Conservation (phyloP, 495 filamentous ascomycete species). For the Trichoderma virens region DNA sequence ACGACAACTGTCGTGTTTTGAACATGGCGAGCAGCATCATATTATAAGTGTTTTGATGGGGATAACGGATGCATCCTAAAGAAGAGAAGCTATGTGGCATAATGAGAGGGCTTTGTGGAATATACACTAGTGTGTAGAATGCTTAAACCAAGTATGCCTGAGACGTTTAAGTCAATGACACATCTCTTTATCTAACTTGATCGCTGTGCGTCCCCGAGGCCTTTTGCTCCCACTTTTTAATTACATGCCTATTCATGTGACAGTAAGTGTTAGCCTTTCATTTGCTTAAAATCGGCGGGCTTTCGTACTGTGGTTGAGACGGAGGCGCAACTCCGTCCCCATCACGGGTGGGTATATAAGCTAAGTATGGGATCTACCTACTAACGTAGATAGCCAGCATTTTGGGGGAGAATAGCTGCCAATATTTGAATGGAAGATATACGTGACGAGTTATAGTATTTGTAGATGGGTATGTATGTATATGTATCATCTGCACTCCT, state of each 20-base stretch:
- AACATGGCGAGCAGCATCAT: neutral
- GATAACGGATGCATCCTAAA: neutral
- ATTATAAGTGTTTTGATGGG: neutral
- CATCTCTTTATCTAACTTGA: neutral
- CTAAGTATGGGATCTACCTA: neutral
- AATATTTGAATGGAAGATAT: too few species aligned
- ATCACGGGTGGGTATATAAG: neutral
- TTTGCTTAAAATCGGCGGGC: neutral
- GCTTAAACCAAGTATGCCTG: neutral
- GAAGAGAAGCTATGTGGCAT: neutral
- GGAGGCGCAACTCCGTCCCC: conserved; percentile 5
- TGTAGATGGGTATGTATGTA: too few species aligned
- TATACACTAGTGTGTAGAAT: neutral
- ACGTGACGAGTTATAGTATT: too few species aligned
- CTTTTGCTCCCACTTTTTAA: neutral
- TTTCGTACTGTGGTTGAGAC: neutral
- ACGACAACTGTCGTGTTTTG: neutral
- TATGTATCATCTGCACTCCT: too few species aligned
- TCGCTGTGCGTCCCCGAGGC: neutral
- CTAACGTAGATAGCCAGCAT: too few species aligned
- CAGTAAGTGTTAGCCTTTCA: neutral
- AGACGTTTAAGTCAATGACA: neutral
- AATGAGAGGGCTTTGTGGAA: neutral
- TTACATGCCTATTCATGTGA: neutral
- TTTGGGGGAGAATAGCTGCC: too few species aligned